phyloP scores from a whole-genome alignment of 2,329 filamentous ascomycete genomes.

The Paraphaeosphaeria sporulosa region DNA sequence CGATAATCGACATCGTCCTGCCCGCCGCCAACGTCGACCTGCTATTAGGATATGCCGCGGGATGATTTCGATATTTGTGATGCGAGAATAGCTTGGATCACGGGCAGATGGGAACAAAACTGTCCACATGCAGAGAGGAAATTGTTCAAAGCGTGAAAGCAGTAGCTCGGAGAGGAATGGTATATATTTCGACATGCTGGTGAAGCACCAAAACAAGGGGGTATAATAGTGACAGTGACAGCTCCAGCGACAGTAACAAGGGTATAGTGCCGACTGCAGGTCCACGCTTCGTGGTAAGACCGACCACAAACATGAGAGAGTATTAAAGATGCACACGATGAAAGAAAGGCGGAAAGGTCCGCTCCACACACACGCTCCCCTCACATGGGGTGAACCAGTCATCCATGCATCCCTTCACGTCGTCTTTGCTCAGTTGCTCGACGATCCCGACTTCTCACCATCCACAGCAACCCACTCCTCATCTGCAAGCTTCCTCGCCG shows the following conservation, averaged over 20 bases:
- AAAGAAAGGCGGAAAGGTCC: not conserved
- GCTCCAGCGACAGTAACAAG: not conserved
- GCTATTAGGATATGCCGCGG: no score
- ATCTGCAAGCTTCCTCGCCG: slow-evolving; percentile 39
- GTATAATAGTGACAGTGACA: slow-evolving; percentile 8
- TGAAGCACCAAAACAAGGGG: not conserved
- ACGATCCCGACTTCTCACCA: slow-evolving; percentile 8
- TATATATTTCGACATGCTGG: not conserved
- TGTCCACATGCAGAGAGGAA: no score
- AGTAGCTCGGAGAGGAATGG: not conserved
- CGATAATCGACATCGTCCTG: no score
- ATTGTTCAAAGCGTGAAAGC: no score
- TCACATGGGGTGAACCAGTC: not conserved
- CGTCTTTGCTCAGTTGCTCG: slow-evolving; percentile 3
- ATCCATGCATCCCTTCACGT: not conserved
- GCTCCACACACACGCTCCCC: not conserved
- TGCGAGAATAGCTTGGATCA: no score
- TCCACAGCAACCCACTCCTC: slow-evolving; percentile 34
- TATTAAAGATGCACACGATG: not conserved
- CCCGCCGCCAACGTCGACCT: no score
- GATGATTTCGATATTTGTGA: no score
- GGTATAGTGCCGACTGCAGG: slow-evolving; percentile 11
- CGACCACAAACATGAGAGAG: not conserved
- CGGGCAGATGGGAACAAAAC: no score
- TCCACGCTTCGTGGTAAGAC: not conserved